Evolutionary conservation across 169 alveolate genomes (phyloP), one percentile per base, ranked within the genome.

Genomic region (Plasmodium inui): DNA sequence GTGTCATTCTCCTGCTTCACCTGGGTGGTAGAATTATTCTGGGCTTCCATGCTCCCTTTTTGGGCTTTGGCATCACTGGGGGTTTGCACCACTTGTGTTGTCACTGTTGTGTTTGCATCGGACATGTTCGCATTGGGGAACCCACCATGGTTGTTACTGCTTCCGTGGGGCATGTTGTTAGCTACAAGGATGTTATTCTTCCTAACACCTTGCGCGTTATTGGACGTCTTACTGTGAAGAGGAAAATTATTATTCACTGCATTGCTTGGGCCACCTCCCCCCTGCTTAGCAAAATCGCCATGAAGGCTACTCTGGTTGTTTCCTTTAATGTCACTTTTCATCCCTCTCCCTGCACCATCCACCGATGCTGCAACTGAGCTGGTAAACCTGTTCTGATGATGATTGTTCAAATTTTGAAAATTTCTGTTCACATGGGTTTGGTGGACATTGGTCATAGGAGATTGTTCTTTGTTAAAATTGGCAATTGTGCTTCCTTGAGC

Each of bases 371-470:
- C 19, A 79, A 70, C 17, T 41, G 57, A 4, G 46, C 26, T 79
- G 72, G 61, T n/a, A 73, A 73, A 73, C 50, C 22, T 79, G 34
- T 32, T 79, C 14, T 79, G 50, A n/a, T 39, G 70, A 44, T 79
- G 53, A 39, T 30, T 55, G 14, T 67, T 83, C 26, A 22, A 53
- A 71, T n/a, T 83, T 70, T 14, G 26, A 9, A 70, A 70, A 55
- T 70, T 41, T 19, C n/a, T 72, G 61, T 19, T 55, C 44, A 30
- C 39, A 39, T 8, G 19, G 39, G n/a, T 84, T 19, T 84, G 76
- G 79, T 26, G 28, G 39, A 46, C 30, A 34, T 53, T 76, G 73
- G 61, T 22, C 72, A 30, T 17, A 26, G 61, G 61, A 17, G 57
- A 57, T 37, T 34, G 28, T 26, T 83, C 44, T 26, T 26, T 50